A percentile compares a stretch with the other conserved stretches of the same genome.
Conservation (phyloP, 2,329 filamentous ascomycete genomes). For the Phialophora expanda region DNA sequence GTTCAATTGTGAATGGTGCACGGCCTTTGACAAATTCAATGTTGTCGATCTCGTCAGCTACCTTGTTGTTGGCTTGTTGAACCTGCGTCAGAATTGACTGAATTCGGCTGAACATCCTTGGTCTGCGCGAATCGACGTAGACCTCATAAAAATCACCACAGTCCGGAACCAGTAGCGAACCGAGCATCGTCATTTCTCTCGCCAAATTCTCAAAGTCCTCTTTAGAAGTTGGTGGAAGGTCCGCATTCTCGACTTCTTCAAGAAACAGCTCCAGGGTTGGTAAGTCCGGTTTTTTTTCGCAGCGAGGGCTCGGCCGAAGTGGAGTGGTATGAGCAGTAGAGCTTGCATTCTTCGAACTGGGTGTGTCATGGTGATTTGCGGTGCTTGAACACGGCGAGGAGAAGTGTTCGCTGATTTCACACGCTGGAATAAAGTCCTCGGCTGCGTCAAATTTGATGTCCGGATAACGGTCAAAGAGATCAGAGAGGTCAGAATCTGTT, state of each 20-base stretch:
- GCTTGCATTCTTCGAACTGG: constrained; percentile 15
- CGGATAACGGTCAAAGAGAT: constrained; percentile 34
- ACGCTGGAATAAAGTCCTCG: neutral
- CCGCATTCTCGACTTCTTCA: constrained; percentile 12
- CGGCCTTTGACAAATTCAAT: constrained; percentile 31
- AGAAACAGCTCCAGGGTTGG: constrained; percentile 20
- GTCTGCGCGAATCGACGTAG: constrained; percentile 9
- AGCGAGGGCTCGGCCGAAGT: constrained; percentile 10
- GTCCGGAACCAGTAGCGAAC: constrained; percentile 11
- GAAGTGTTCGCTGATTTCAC: constrained; percentile 15
- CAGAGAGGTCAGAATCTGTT: constrained; percentile 25
- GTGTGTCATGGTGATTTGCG: constrained; percentile 27
- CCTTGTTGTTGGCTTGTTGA: constrained; percentile 10
- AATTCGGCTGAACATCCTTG: constrained; percentile 14
- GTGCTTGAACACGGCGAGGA: constrained; percentile 32
- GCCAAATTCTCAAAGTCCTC: constrained; percentile 24
- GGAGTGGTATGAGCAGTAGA: constrained; percentile 35
- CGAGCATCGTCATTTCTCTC: constrained; percentile 20
- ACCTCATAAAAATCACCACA: neutral
- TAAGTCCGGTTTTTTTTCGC: neutral
- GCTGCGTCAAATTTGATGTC: constrained; percentile 36
- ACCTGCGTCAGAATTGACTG: constrained; percentile 20
- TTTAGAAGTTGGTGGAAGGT: constrained; percentile 28
- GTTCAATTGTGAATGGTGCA: constrained; percentile 33
- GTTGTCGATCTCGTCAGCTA: constrained; percentile 31